Evolutionary conservation across 2,329 filamentous ascomycete species (phyloP).

Genomic region (Lizonia empirigonia): DNA sequence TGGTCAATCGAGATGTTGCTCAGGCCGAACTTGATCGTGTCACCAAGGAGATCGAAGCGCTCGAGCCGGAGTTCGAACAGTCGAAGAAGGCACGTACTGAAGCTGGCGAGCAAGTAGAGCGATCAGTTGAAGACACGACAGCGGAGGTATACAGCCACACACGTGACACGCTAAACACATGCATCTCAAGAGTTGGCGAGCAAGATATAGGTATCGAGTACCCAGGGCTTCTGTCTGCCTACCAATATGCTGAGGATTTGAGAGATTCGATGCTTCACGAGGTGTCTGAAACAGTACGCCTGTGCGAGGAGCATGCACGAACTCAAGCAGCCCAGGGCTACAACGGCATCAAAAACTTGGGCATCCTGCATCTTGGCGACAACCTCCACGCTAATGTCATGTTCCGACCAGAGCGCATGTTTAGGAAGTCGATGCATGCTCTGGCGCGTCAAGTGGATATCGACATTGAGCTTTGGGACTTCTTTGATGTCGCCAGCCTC

Average conservation of each 20-base stretch:
- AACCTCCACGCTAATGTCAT: slow-evolving; percentile 79
- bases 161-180: slow-evolving; percentile 72
- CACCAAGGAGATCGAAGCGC: slow-evolving; percentile 74
- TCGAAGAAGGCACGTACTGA: slow-evolving; percentile 80
- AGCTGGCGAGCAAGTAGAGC: slow-evolving; percentile 80
- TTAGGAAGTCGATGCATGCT: slow-evolving; percentile 79
- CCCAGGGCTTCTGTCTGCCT: slow-evolving; percentile 81
- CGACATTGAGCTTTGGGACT: slow-evolving; percentile 87
- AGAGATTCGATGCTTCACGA: slow-evolving; percentile 90
- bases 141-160: slow-evolving; percentile 86
- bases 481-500: slow-evolving; percentile 83
- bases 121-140: slow-evolving; percentile 82
- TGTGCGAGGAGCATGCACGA: slow-evolving; percentile 87
- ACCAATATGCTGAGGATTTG: slow-evolving; percentile 91
- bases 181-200: slow-evolving; percentile 78
- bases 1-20: slow-evolving; percentile 86
- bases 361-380: slow-evolving; percentile 84
- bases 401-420: slow-evolving; percentile 94
- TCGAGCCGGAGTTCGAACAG: slow-evolving; percentile 84
- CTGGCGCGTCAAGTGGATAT: slow-evolving; percentile 85
- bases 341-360: slow-evolving; percentile 84
- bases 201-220: slow-evolving; percentile 82
- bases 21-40: slow-evolving; percentile 84
- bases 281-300: slow-evolving; percentile 76
- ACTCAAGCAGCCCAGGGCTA: slow-evolving; percentile 78